Conservation (phyloP, 2,329 filamentous ascomycete genomes). For the Talaromyces piceae region DNA sequence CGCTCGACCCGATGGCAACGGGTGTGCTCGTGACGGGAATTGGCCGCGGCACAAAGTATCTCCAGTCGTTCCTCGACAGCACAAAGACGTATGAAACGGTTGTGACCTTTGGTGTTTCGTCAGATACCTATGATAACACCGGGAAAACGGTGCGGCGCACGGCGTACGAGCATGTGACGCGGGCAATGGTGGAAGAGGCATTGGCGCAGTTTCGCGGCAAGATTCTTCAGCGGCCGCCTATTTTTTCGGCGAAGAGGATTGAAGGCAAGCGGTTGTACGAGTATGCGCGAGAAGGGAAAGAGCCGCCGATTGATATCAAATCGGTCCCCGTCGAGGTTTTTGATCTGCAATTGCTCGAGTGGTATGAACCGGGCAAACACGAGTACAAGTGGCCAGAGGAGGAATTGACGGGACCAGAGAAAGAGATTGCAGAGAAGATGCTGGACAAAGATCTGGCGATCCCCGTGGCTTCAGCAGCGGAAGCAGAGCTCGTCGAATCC, state of each 20-base stretch:
- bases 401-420: slow-evolving; percentile 69
- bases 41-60: slow-evolving; percentile 76
- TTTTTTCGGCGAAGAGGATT: slow-evolving; percentile 89
- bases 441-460: slow-evolving; percentile 32
- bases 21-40: slow-evolving; percentile 86
- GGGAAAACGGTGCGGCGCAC: slow-evolving; percentile 74
- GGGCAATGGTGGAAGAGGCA: slow-evolving; percentile 67
- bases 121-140: slow-evolving; percentile 82
- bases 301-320: slow-evolving; percentile 77
- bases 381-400: slow-evolving; percentile 69
- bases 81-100: slow-evolving; percentile 90
- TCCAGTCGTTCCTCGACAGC: slow-evolving; percentile 73
- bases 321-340: slow-evolving; percentile 69
- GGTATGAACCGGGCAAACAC: slow-evolving; percentile 73
- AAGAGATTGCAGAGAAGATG: slow-evolving; percentile 65
- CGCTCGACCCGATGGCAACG: slow-evolving; percentile 86
- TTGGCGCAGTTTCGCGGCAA: slow-evolving; percentile 67
- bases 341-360: slow-evolving; percentile 75
- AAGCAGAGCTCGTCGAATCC: slow-evolving; percentile 19
- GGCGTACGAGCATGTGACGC: slow-evolving; percentile 73
- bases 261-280: slow-evolving; percentile 93
- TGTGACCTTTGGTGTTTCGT: slow-evolving; percentile 83
- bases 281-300: slow-evolving; percentile 83
- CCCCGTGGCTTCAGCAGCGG: slow-evolving; percentile 16
- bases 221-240: slow-evolving; percentile 80